These are phyloP conservation scores for Mimosa bimucronata DNA, from an alignment of 306 rosid species.

Conservation along the genomic window DNA sequence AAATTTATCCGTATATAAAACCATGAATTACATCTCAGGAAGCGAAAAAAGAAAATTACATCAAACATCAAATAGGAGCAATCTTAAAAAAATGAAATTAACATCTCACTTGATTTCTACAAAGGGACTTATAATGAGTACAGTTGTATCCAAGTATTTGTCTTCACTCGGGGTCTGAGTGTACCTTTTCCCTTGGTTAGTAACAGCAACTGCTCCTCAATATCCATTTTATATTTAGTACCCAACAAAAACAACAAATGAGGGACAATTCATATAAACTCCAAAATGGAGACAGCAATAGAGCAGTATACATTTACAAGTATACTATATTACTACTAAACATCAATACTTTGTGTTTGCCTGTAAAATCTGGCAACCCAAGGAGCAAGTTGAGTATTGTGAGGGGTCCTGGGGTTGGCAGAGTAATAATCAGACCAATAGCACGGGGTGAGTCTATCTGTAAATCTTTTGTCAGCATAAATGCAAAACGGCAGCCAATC, in stretches of 20 bases:
- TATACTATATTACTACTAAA: neutral
- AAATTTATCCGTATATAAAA: too few relatives aligned
- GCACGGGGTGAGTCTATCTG: conserved; percentile 66
- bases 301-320: neutral
- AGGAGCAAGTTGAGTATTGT: conserved; percentile 77
- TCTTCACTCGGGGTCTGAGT: neutral
- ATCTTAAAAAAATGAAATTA: too few relatives aligned
- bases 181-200: neutral
- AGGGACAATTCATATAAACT: neutral
- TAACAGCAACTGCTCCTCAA: neutral
- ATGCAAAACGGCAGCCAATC: conserved; percentile 86
- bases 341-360: conserved; percentile 37
- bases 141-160: neutral
- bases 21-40: too few relatives aligned
- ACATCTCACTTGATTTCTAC: too few relatives aligned
- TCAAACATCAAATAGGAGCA: too few relatives aligned
- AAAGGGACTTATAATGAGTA: too few relatives aligned
- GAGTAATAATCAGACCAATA: conserved; percentile 84
- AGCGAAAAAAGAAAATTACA: too few relatives aligned
- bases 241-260: neutral
- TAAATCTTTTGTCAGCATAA: conserved; percentile 56
- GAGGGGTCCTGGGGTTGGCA: conserved; percentile 67
- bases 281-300: conserved; percentile 5
- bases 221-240: neutral
- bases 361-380: conserved; percentile 86